These are phyloP conservation scores for Aureobasidium sp. DNA, from an alignment of 2,329 filamentous ascomycete species.

Conservation along the genomic window DNA sequence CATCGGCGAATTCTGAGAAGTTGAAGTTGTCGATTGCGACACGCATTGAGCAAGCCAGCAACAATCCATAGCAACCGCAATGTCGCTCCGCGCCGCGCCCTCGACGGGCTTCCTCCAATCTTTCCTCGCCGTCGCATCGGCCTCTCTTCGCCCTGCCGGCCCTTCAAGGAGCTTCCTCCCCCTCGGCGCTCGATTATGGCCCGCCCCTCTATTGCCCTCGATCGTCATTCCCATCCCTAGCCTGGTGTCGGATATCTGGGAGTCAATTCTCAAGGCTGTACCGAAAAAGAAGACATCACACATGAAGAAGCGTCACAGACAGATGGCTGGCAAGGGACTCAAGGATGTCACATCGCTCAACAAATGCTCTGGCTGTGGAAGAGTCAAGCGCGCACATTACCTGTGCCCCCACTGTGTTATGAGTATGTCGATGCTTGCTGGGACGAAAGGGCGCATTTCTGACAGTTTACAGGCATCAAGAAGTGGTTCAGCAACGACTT, in stretches of 20 bases:
- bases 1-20: background rate
- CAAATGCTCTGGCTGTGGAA: slow-evolving; percentile 82
- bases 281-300: slow-evolving; percentile 99
- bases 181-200: slow-evolving; percentile 34
- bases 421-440: slow-evolving; percentile 47
- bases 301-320: slow-evolving; percentile 85
- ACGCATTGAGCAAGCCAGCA: background rate
- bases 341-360: slow-evolving; percentile 84
- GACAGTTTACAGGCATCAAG: slow-evolving; percentile 21
- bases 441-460: background rate
- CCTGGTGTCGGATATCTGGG: slow-evolving; percentile 79
- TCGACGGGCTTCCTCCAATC: slow-evolving; percentile 36
- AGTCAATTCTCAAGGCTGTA: slow-evolving; percentile 84
- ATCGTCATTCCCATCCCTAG: slow-evolving; percentile 58
- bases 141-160: slow-evolving; percentile 29
- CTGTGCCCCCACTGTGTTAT: slow-evolving; percentile 80
- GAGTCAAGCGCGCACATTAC: slow-evolving; percentile 78
- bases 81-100: slow-evolving; percentile 31
- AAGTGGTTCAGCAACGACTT: slow-evolving; percentile 28
- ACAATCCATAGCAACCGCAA: slow-evolving; percentile 14
- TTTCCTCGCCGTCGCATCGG: slow-evolving; percentile 45
- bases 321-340: slow-evolving; percentile 90
- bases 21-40: background rate
- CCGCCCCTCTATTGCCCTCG: slow-evolving; percentile 45
- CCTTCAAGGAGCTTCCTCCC: slow-evolving; percentile 37